These are phyloP conservation scores for Isatis tinctoria DNA, from an alignment of 345 rosid species.

Conservation along the genomic window DNA sequence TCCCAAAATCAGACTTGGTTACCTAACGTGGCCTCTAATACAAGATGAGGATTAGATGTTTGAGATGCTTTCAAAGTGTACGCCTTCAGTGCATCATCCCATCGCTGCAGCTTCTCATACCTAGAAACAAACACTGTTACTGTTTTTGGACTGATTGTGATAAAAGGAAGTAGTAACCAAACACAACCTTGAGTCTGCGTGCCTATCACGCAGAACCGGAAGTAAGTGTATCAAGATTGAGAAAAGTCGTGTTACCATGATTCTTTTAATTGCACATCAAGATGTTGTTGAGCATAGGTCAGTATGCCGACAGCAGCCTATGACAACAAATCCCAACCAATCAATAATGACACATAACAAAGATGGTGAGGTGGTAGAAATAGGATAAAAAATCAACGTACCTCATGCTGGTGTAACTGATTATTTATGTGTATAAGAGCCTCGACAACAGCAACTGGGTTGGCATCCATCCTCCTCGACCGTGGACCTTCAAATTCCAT, in stretches of 20 bases:
- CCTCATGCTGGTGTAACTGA: slow-evolving; percentile 98
- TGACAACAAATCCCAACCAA: slow-evolving; percentile 11
- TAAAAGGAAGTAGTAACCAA: slow-evolving; percentile 13
- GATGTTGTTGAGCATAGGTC: slow-evolving; percentile 87
- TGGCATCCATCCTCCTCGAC: slow-evolving; percentile 86
- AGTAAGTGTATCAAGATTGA: slow-evolving; percentile 3
- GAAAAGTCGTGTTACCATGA: slow-evolving; percentile 64
- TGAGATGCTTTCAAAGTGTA: slow-evolving; percentile 78
- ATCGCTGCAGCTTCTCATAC: slow-evolving; percentile 98
- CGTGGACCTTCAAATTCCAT: slow-evolving; percentile 97
- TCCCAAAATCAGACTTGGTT: not conserved
- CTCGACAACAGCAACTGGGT: slow-evolving; percentile 96
- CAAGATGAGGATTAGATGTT: slow-evolving; percentile 70
- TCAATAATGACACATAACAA: slow-evolving; percentile 13
- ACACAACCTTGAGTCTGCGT: not conserved
- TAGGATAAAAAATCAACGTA: slow-evolving; percentile 18
- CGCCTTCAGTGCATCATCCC: slow-evolving; percentile 99
- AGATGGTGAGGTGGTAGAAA: slow-evolving; percentile 4
- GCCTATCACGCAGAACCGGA: slow-evolving; percentile 10
- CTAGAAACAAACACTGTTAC: slow-evolving; percentile 36
- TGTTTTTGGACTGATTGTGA: slow-evolving; percentile 4
- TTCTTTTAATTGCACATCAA: slow-evolving; percentile 92
- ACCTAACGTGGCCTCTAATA: slow-evolving; percentile 85
- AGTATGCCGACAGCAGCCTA: slow-evolving; percentile 99
- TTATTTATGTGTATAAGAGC: slow-evolving; percentile 97